phyloP scores from a whole-genome alignment of 129 eudicot genomes.

The Kitagawia praeruptora region DNA sequence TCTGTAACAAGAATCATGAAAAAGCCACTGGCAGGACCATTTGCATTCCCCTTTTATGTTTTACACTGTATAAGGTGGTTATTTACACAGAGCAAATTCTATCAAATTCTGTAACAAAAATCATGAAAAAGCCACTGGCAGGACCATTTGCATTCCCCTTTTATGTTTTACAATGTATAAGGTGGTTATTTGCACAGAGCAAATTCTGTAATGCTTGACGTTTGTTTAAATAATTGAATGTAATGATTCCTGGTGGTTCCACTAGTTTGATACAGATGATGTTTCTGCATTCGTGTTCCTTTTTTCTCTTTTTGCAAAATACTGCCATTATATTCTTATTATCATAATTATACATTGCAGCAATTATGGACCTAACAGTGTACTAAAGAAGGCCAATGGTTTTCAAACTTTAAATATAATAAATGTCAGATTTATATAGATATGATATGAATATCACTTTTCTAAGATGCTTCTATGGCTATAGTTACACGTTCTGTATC shows the following conservation, averaged over 20 bases:
- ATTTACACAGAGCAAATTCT: neutral
- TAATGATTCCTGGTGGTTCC: neutral
- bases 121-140: neutral
- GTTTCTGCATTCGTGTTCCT: too few species aligned
- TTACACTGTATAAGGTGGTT: too few species aligned
- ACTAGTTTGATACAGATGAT: too few species aligned
- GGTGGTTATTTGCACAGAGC: neutral
- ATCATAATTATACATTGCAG: too few species aligned
- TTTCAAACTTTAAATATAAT: neutral
- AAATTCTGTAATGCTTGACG: neutral
- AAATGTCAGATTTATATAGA: neutral
- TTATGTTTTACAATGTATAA: neutral
- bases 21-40: too few species aligned
- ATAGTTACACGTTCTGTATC: neutral
- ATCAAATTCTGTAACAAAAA: neutral
- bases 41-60: too few species aligned
- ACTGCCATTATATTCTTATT: too few species aligned
- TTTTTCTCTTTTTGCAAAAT: too few species aligned
- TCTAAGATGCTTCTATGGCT: neutral
- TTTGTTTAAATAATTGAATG: neutral
- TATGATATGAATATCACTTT: neutral
- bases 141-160: neutral
- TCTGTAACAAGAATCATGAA: too few species aligned
- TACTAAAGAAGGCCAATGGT: neutral
- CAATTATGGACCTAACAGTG: too few species aligned